Percentiles rank a stretch among this genome's conserved stretches.
Evolutionary conservation across 192 early-diverging fungal species (phyloP).

Genomic region (Obelidium mucronatum): DNA sequence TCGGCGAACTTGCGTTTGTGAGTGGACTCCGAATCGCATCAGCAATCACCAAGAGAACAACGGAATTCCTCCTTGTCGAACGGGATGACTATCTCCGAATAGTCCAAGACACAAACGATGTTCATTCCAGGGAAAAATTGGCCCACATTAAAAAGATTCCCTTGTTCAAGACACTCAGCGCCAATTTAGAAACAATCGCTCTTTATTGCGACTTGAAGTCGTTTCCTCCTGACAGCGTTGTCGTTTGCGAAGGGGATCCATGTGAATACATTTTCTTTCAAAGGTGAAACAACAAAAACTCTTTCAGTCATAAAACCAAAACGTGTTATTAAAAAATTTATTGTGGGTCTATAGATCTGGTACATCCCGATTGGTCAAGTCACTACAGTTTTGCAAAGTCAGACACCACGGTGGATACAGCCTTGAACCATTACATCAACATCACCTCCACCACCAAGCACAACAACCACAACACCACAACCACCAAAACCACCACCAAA

Average conservation of each 20-base stretch:
- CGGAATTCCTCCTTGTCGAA: conserved; percentile 43
- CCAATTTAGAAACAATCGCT: conserved; percentile 28
- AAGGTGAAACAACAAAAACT: conserved; percentile 32
- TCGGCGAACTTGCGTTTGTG: conserved; percentile 48
- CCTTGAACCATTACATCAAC: conserved; percentile 22
- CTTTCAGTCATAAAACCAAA: not conserved
- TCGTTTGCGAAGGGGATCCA: conserved; percentile 37
- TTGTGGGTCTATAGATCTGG: conserved; percentile 47
- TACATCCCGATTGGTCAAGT: conserved; percentile 48
- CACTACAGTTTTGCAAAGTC: conserved; percentile 41
- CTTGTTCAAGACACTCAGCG: conserved; percentile 42
- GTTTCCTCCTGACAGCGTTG: conserved; percentile 36
- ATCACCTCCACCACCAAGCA: not conserved
- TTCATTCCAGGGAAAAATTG: conserved; percentile 32
- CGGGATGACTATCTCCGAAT: conserved; percentile 36
- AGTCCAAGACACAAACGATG: conserved; percentile 23
- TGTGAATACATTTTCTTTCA: conserved; percentile 44
- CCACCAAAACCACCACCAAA: not conserved
- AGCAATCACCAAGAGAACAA: conserved; percentile 37
- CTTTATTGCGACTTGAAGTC: conserved; percentile 31
- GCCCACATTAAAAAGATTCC: conserved; percentile 25
- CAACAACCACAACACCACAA: not conserved
- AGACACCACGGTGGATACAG: conserved; percentile 3
- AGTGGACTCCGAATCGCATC: conserved; percentile 21
- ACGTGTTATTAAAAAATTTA: too few species aligned